A percentile compares a stretch with the other conserved stretches of the same genome.
phyloP scores from a whole-genome alignment of 768 basidiomycete genomes.

The Daedaleopsis sinensis region DNA sequence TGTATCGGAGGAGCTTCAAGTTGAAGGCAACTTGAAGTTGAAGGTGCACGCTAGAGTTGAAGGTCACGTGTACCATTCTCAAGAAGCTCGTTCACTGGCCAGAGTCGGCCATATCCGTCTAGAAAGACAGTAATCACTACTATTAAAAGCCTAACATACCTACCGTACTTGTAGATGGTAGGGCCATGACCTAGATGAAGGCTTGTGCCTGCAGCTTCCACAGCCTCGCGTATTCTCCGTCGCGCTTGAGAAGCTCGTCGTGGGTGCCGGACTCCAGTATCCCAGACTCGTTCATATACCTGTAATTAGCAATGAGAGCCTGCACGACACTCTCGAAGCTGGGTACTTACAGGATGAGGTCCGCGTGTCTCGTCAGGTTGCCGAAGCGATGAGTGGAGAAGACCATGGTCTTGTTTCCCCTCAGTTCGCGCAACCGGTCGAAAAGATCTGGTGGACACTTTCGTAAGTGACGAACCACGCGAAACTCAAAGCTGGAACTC shows the following conservation, averaged over 20 bases:
- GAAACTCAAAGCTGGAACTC: conserved; percentile 51
- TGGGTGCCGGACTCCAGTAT: conserved; percentile 72
- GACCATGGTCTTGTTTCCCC: conserved; percentile 81
- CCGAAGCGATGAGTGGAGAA: conserved; percentile 79
- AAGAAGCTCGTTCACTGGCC: no score
- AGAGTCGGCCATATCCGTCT: no score
- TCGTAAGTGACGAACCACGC: conserved; percentile 26
- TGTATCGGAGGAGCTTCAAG: no score
- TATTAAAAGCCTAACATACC: no score
- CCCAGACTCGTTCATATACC: conserved; percentile 68
- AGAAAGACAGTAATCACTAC: no score
- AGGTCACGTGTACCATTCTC: no score
- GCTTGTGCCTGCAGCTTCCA: conserved; percentile 75
- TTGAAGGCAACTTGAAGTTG: no score
- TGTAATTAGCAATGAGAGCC: conserved; percentile 28
- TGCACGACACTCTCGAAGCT: neutral
- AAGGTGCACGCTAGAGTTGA: no score
- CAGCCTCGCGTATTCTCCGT: conserved; percentile 69
- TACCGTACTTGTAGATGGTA: no score
- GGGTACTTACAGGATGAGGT: conserved; percentile 47
- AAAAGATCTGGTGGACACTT: conserved; percentile 53
- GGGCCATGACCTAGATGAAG: conserved; percentile 37
- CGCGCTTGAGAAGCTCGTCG: conserved; percentile 49
- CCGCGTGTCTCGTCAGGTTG: conserved; percentile 72
- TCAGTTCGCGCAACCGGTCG: conserved; percentile 62